phyloP scores from a whole-genome alignment of 768 basidiomycete species.

The Paxillus involutus region DNA sequence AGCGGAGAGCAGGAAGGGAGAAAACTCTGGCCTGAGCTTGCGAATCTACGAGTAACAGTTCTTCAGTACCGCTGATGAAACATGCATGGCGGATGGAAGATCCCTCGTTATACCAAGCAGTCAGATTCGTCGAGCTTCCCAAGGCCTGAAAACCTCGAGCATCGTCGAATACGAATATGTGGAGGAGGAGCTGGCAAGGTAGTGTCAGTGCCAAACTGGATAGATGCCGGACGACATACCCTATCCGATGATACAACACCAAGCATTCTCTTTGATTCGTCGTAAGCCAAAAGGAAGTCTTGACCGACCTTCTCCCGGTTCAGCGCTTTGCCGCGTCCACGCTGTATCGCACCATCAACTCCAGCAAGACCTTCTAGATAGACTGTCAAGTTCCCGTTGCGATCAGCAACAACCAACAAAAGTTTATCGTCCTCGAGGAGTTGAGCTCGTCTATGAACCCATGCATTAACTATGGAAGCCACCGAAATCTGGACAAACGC shows the following conservation, averaged over 20 bases:
- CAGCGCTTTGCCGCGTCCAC: slow-evolving; percentile 43
- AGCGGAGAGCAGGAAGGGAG: slow-evolving; percentile 47
- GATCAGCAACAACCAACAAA: slow-evolving; percentile 42
- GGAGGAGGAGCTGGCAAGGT: slow-evolving; percentile 21
- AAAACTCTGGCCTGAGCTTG: slow-evolving; percentile 41
- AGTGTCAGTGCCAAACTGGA: background rate
- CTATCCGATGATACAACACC: too few relatives aligned
- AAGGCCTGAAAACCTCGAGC: slow-evolving; percentile 39
- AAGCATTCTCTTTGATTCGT: too few relatives aligned
- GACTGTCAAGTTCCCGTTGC: slow-evolving; percentile 32
- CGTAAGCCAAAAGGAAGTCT: too few relatives aligned
- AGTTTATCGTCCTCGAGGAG: slow-evolving; percentile 36
- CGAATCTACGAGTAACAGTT: too few relatives aligned
- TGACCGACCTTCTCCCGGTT: slow-evolving; percentile 47
- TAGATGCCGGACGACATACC: background rate
- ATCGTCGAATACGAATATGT: too few relatives aligned
- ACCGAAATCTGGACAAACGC: background rate
- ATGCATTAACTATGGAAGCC: background rate
- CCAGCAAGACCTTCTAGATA: slow-evolving; percentile 36
- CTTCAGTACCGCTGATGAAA: too few relatives aligned
- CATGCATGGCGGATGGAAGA: too few relatives aligned
- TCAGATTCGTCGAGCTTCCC: slow-evolving; percentile 39
- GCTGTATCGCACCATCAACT: slow-evolving; percentile 33
- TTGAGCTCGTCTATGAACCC: too few relatives aligned
- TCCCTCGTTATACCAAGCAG: slow-evolving; percentile 42